Conservation (phyloP, 768 basidiomycete genomes). For the Cystobasidium tubakii region DNA sequence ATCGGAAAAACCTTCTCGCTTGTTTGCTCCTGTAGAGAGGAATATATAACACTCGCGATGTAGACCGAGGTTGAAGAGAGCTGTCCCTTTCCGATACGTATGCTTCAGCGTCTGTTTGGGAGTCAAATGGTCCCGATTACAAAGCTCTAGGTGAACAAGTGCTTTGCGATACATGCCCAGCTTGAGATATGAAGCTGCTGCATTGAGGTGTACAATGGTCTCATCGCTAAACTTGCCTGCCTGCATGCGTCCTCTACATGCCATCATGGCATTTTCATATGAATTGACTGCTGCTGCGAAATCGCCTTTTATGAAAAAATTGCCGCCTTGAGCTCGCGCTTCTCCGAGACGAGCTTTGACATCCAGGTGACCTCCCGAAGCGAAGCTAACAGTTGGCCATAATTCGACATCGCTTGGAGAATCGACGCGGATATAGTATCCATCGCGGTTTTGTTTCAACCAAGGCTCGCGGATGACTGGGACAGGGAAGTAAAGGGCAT, state of each 20-base stretch:
- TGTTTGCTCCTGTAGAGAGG: not conserved
- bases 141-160: not conserved
- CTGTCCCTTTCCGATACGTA: not conserved
- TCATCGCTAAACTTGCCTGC: not conserved
- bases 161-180: not conserved
- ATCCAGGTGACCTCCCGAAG: not conserved
- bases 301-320: not conserved
- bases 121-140: not conserved
- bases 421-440: constrained; percentile 11
- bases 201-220: constrained; percentile 7
- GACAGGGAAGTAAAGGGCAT: not conserved
- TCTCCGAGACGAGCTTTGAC: not conserved
- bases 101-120: not conserved
- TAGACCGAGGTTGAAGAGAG: constrained; percentile 4
- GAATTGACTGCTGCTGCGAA: not conserved
- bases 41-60: not conserved
- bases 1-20: not conserved
- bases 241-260: not conserved
- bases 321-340: not conserved
- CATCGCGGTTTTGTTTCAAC: constrained; percentile 7
- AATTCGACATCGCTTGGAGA: not conserved
- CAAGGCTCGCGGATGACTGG: constrained; percentile 10
- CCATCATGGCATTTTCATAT: not conserved
- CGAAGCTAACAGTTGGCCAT: not conserved
- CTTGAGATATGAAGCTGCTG: constrained; percentile 1